Conservation (phyloP, 2,329 filamentous ascomycete species). For the Sphaceloma murrayae region DNA sequence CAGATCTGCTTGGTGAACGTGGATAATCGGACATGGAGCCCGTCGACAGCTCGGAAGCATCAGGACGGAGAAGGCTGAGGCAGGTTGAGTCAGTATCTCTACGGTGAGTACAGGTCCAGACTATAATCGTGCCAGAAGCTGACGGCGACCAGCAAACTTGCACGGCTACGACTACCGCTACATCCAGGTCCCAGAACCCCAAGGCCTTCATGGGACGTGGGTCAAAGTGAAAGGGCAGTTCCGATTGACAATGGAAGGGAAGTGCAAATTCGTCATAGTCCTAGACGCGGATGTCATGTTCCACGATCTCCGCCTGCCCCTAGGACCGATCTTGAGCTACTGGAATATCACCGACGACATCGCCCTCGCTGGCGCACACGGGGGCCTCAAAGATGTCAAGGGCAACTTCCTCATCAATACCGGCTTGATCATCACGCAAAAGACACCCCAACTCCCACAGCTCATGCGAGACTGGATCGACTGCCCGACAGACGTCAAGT, state of each 20-base stretch:
- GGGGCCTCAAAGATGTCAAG: neutral
- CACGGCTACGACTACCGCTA: slow-evolving; percentile 44
- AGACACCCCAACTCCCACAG: slow-evolving; percentile 27
- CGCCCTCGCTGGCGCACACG: slow-evolving; percentile 29
- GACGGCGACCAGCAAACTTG: slow-evolving; percentile 32
- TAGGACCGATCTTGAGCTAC: slow-evolving; percentile 42
- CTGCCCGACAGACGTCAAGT: slow-evolving; percentile 28
- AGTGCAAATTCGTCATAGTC: slow-evolving; percentile 37
- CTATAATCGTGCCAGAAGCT: neutral
- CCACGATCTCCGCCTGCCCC: slow-evolving; percentile 35
- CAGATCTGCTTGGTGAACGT: neutral
- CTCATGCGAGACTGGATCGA: slow-evolving; percentile 28
- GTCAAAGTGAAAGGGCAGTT: slow-evolving; percentile 35
- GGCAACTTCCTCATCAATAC: slow-evolving; percentile 29
- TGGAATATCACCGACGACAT: slow-evolving; percentile 37
- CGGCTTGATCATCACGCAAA: slow-evolving; percentile 37
- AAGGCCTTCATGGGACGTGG: slow-evolving; percentile 39
- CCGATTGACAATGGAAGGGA: slow-evolving; percentile 22
- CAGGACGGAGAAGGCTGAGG: neutral
- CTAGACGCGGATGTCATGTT: slow-evolving; percentile 39
- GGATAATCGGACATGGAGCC: neutral
- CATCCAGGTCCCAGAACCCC: slow-evolving; percentile 35
- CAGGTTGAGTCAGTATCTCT: slow-evolving; percentile 31
- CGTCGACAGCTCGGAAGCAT: neutral
- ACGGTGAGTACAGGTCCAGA: slow-evolving; percentile 27